Conservation (phyloP, 2,329 filamentous ascomycete species). For the Didymella arachidicola region DNA sequence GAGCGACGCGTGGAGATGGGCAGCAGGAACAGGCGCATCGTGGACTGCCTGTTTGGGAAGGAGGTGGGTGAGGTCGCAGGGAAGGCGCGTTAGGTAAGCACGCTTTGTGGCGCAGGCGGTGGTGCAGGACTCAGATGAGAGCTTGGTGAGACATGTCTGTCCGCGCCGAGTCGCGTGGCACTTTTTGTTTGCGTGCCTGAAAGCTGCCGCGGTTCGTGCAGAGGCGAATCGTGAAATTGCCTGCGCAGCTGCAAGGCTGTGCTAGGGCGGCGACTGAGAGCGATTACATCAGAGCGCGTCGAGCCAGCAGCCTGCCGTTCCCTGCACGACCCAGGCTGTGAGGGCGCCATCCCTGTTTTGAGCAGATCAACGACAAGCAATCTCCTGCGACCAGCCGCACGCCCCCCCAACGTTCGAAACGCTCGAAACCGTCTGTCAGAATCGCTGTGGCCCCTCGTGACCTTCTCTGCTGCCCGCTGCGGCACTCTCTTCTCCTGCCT, state of each 20-base stretch:
- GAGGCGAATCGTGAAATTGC: conserved; percentile 19
- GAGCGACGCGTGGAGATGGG: conserved; percentile 91
- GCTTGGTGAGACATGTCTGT: conserved; percentile 29
- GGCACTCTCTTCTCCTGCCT: conserved; percentile 12
- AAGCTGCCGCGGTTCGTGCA: conserved; percentile 11
- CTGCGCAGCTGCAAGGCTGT: conserved; percentile 20
- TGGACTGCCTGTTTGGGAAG: conserved; percentile 23
- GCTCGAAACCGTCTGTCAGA: conserved; percentile 15
- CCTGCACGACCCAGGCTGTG: conserved; percentile 4
- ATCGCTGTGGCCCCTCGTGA: conserved; percentile 3
- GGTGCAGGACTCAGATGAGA: conserved; percentile 24
- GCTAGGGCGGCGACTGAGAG: conserved; percentile 16
- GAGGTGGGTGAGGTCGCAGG: conserved; percentile 11
- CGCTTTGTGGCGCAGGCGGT: conserved; percentile 29
- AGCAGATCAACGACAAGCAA: conserved; percentile 31
- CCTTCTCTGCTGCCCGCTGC: conserved; percentile 10
- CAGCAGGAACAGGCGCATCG: conserved; percentile 91
- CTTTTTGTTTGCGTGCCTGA: conserved; percentile 10
- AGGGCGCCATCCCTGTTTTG: conserved; percentile 30
- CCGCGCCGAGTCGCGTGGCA: conserved; percentile 22
- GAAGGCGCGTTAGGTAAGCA: conserved; percentile 24
- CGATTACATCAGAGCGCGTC: conserved; percentile 21
- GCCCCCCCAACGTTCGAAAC: conserved; percentile 12
- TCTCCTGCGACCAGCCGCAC: conserved; percentile 21
- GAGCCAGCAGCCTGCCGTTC: conserved; percentile 10